Conservation (phyloP, 306 rosid species). For the Styphnolobium japonicum region DNA sequence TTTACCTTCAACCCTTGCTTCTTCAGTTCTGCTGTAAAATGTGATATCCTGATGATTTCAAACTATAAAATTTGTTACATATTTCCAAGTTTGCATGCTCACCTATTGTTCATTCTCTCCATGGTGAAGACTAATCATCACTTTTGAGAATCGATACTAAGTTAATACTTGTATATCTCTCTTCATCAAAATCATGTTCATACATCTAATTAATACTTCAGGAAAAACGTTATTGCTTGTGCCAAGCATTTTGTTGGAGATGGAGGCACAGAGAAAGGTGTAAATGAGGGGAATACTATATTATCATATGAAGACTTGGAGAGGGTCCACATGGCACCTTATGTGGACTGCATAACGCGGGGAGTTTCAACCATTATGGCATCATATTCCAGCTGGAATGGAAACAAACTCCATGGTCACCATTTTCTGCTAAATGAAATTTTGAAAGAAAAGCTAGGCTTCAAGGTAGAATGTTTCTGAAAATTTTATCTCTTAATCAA, state of each 20-base stretch:
- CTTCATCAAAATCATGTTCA: not conserved
- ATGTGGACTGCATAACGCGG: slow-evolving; percentile 61
- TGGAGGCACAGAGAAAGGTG: slow-evolving; percentile 73
- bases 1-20: not conserved
- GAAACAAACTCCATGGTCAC: slow-evolving; percentile 53
- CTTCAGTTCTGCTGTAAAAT: not conserved
- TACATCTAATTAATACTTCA: slow-evolving; percentile 26
- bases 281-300: slow-evolving; percentile 70
- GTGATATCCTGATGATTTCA: not conserved
- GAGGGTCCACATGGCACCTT: slow-evolving; percentile 72
- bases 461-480: slow-evolving; percentile 48
- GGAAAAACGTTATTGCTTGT: slow-evolving; percentile 71
- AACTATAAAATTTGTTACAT: not conserved
- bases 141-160: not conserved
- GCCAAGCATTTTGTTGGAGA: slow-evolving; percentile 93
- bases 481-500: not conserved
- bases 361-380: slow-evolving; percentile 84
- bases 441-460: slow-evolving; percentile 66
- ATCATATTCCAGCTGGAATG: slow-evolving; percentile 84
- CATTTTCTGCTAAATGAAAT: slow-evolving; percentile 61
- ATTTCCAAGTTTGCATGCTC: not conserved
- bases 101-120: not conserved
- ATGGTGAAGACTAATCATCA: not conserved
- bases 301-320: slow-evolving; percentile 67
- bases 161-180: not conserved